Percentiles rank a stretch among this genome's conserved stretches.
Conservation (phyloP, 306 rosid species). For the Astragalus membranaceus region DNA sequence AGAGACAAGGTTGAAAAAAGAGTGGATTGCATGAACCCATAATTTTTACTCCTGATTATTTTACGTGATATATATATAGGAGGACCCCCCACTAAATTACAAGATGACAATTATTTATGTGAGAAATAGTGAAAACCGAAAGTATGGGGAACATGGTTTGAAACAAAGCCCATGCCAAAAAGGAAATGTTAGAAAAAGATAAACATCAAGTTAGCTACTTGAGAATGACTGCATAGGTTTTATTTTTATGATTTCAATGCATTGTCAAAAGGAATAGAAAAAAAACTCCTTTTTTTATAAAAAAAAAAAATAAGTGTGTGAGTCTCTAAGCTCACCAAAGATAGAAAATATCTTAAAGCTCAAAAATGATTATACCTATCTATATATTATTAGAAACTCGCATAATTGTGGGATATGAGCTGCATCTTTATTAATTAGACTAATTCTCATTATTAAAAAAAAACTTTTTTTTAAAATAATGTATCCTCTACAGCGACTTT, state of each 20-base stretch:
- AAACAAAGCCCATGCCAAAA: constrained; percentile 28
- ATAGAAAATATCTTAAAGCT: too few relatives aligned
- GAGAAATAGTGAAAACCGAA: constrained; percentile 8
- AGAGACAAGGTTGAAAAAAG: neutral
- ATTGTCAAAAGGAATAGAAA: neutral
- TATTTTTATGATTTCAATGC: constrained; percentile 8
- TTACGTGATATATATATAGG: neutral
- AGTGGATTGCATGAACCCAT: constrained; percentile 7
- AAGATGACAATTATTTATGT: constrained; percentile 6
- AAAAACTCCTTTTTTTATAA: neutral
- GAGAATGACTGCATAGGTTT: neutral
- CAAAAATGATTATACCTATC: too few relatives aligned
- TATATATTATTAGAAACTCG: too few relatives aligned
- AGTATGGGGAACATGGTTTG: constrained; percentile 29
- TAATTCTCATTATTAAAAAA: too few relatives aligned
- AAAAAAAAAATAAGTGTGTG: too few relatives aligned
- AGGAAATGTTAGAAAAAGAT: constrained; percentile 17
- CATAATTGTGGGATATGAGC: too few relatives aligned
- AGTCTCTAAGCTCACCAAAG: too few relatives aligned
- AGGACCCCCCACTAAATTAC: constrained; percentile 19
- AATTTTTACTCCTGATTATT: neutral
- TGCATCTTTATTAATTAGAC: too few relatives aligned
- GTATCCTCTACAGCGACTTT: too few relatives aligned
- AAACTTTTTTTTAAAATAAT: too few relatives aligned
- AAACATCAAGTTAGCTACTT: constrained; percentile 12